Evolutionary conservation across 2,329 filamentous ascomycete genomes (phyloP), one percentile per base, ranked within the genome.

Genomic region (Pezicula radicicola): DNA sequence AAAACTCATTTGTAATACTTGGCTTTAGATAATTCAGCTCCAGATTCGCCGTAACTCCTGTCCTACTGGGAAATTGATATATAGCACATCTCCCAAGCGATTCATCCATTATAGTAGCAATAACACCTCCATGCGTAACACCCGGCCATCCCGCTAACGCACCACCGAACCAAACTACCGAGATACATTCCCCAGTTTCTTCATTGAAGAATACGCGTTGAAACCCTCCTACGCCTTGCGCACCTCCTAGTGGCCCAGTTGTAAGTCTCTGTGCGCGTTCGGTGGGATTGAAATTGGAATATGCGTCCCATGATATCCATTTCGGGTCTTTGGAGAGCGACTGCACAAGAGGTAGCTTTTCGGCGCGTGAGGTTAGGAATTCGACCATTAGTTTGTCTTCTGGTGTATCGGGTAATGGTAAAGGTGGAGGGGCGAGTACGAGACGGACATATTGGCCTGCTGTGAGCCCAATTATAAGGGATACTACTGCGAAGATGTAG

Each of bases 61-160:
- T 78, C 42, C 72, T 69, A 8, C 67, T 70, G 2, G 74, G 72
- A 55, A 83, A 74, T 30, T 67, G 63, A 43, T 68, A 65, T 50
- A 83, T 71, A 10, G 81, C 82, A 54, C 81, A 84, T 41, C 85
- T 75, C n/a, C 83, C 83, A 55, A 89, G 74, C 48, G 78, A 80
- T 72, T 91, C 88, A 66, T 89, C 81, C 36, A 91, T 69, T 3
- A 89, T 67, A 1, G 84, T 90, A 7, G 84, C 85, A 46, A 88
- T 75, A 6, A 78, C 75, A 13, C 88, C 88, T 50, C 88, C 88
- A 70, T 93, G 88, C 48, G 84, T 82, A 39, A 88, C 75, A 12
- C 80, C 78, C 1, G 88, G 88, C 85, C 87, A 92, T 4, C 89
- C 88, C 45, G 78, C 74, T 18, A 87, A 64, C 1, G 75, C 80